Evolutionary conservation across 495 filamentous ascomycete genomes (phyloP), one percentile per base, ranked within the genome.

Genomic region (Aspergillus homomorphus): DNA sequence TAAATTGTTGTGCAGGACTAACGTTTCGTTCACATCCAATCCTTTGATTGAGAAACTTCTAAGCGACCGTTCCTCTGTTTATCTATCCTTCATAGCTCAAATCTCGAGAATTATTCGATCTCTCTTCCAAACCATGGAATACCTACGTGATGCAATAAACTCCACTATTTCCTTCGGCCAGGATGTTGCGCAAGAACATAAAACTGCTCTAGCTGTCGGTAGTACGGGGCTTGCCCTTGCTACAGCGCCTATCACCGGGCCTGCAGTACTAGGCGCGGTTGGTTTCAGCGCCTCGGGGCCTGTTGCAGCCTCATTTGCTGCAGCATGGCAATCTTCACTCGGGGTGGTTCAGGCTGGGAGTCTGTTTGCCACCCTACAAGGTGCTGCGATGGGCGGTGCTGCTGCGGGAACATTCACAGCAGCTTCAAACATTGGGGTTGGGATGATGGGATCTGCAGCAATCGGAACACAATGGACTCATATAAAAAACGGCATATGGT

Each of bases 371-470:
- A 53, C 51, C 30, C 18, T 53, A 53, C 51, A 53, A 21, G n/a
- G 51, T 8, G 51, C 51, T 53, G 51, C 51, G 21, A 53, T 56
- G 53, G 53, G 53, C 45, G 53, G 53, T 19, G 53, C 42, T 56
- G 53, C 53, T 48, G 53, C 53, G 20, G 53, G 53, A 19, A 48
- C 53, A 46, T 56, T 56, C 30, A 56, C 53, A 45, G 46, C 53
- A 28, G 53, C 53, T 48, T 56, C 43, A 44, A 46, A 28, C 46
- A 56, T 56, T 56, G 53, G 53, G 41, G n/a, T 56, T 30, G 53
- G 20, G 53, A 56, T 56, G 43, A 19, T 56, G 42, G 53, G 53
- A 30, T 56, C 53, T 24, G 53, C 53, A 44, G 53, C 53, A 48
- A 23, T 56, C 30, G 42, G 53, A 26, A 30, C 42, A 38, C 14